Conservation (phyloP, 148 eudicot genomes). For the Arctostaphylos glauca region DNA sequence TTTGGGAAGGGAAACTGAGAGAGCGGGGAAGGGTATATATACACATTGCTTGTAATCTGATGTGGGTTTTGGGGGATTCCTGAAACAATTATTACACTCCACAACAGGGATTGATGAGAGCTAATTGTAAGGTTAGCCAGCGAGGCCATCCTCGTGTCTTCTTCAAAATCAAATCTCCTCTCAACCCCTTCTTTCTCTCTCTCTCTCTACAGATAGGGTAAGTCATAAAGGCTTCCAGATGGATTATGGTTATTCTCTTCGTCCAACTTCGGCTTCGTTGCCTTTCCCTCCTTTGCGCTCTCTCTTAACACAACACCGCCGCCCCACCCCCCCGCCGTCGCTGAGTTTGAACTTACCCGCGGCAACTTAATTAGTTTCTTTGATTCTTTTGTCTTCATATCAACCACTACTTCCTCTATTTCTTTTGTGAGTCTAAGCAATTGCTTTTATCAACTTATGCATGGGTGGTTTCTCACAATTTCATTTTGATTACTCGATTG, state of each 20-base stretch:
- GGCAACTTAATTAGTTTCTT: no score
- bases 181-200: background rate
- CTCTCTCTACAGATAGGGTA: background rate
- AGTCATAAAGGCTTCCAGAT: background rate
- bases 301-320: background rate
- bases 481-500: no score
- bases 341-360: background rate
- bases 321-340: no score
- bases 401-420: no score
- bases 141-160: slow-evolving; percentile 5
- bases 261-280: slow-evolving; percentile 3
- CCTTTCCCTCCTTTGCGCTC: background rate
- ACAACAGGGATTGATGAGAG: background rate
- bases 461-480: no score
- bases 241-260: no score
- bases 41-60: background rate
- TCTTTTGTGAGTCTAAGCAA: no score
- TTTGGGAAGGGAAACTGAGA: background rate
- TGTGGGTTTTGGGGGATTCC: background rate
- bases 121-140: slow-evolving; percentile 6
- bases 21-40: slow-evolving; percentile 1
- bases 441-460: no score
- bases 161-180: background rate
- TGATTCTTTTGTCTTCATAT: no score
- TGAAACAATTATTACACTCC: slow-evolving; percentile 6